Conservation (phyloP, 2,329 filamentous ascomycete genomes). For the Lasiodiplodia sp. region DNA sequence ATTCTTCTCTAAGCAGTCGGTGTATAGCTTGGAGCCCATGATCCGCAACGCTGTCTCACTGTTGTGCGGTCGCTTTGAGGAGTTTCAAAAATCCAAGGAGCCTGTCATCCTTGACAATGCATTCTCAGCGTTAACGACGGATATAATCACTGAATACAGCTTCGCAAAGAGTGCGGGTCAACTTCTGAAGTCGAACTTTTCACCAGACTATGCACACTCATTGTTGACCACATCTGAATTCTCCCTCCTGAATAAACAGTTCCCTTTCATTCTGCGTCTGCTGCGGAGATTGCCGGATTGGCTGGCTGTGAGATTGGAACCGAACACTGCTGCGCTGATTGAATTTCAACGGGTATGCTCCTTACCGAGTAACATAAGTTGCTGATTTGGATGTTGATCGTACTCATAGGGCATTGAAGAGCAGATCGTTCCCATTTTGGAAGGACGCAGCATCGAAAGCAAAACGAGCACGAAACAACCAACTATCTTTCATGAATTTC, state of each 20-base stretch:
- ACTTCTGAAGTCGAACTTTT: constrained; percentile 34
- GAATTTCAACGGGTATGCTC: constrained; percentile 8
- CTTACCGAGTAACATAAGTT: not conserved
- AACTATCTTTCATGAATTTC: constrained; percentile 44
- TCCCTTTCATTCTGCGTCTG: constrained; percentile 18
- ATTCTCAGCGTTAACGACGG: constrained; percentile 30
- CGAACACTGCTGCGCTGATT: constrained; percentile 1
- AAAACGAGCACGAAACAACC: not conserved
- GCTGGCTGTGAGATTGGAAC: constrained; percentile 14
- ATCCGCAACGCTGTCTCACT: constrained; percentile 34
- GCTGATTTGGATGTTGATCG: not conserved
- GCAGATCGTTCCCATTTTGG: constrained; percentile 2
- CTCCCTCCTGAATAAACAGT: constrained; percentile 21
- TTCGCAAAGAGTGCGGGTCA: constrained; percentile 34
- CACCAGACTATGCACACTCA: constrained; percentile 4
- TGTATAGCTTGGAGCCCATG: constrained; percentile 35
- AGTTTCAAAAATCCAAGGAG: constrained; percentile 21
- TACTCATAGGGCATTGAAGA: constrained; percentile 6
- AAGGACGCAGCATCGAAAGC: not conserved
- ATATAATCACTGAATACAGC: constrained; percentile 35
- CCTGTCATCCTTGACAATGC: constrained; percentile 26
- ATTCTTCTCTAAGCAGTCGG: constrained; percentile 39
- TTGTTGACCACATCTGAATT: constrained; percentile 12
- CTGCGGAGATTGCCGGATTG: not conserved
- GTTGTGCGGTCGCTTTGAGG: constrained; percentile 34